phyloP scores from a whole-genome alignment of 306 rosid species.

The Myrica gale region DNA sequence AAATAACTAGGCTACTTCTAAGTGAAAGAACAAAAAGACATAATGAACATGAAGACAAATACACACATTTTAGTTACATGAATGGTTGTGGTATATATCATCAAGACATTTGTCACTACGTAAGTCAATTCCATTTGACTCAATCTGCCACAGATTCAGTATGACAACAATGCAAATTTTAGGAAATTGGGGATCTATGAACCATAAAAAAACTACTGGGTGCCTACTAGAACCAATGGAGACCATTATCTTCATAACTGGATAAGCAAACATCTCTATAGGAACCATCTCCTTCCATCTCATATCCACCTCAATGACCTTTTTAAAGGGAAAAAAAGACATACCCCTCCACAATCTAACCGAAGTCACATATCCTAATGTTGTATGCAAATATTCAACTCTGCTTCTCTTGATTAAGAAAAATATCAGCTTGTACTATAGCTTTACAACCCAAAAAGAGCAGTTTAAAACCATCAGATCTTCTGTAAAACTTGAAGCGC shows the following conservation, averaged over 20 bases:
- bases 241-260: not conserved
- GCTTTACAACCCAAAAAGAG: not conserved
- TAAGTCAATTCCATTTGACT: not conserved
- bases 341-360: not conserved
- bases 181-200: not conserved
- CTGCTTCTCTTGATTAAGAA: not conserved
- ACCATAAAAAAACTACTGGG: not conserved
- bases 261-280: not conserved
- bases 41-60: not conserved
- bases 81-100: not conserved
- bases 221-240: not conserved
- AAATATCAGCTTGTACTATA: not conserved
- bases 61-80: not conserved
- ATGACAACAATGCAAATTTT: not conserved
- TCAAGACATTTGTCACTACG: not conserved
- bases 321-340: not conserved
- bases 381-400: not conserved
- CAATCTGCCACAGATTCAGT: not conserved
- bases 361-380: not conserved
- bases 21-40: conserved; percentile 10
- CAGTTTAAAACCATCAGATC: not conserved
- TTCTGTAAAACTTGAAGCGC: not conserved
- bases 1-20: conserved; percentile 18
- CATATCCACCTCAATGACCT: not conserved
- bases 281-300: not conserved